Percentiles rank a stretch among this genome's conserved stretches.
Conservation (phyloP, 2,329 filamentous ascomycete species). For the Fusarium sp. region DNA sequence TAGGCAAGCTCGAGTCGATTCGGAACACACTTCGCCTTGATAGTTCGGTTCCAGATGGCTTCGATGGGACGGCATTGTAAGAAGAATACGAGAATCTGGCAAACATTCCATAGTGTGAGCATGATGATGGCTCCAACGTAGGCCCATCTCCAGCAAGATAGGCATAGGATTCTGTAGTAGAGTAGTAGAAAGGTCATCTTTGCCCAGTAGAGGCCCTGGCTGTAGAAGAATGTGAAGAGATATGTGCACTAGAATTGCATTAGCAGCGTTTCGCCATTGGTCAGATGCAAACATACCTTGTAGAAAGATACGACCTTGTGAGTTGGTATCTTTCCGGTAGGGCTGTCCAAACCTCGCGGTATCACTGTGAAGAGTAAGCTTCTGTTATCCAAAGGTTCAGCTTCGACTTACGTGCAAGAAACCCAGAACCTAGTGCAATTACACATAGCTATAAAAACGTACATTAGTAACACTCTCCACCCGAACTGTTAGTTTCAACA, state of each 20-base stretch:
- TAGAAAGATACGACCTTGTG: neutral
- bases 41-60: conserved; percentile 14
- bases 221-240: conserved; percentile 21
- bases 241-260: conserved; percentile 22
- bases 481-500: neutral
- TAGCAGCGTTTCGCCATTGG: neutral
- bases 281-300: conserved; percentile 7
- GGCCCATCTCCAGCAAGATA: conserved; percentile 20
- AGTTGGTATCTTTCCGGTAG: conserved; percentile 4
- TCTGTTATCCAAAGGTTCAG: rapidly evolving
- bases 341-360: conserved; percentile 19
- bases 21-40: conserved; percentile 8
- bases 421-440: conserved; percentile 8
- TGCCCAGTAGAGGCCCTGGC: conserved; percentile 4
- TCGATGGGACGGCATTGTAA: conserved; percentile 22
- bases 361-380: conserved; percentile 31
- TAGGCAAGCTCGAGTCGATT: conserved; percentile 6
- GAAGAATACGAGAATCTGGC: conserved; percentile 9
- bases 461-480: neutral
- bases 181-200: conserved; percentile 39
- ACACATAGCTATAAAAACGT: conserved; percentile 9
- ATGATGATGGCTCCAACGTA: conserved; percentile 7
- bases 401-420: conserved; percentile 22
- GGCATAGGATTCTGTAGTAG: conserved; percentile 28
- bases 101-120: conserved; percentile 16